Evolutionary conservation across 345 rosid genomes (phyloP), one percentile per base, ranked within the genome.

Genomic region (Linum lewisii): DNA sequence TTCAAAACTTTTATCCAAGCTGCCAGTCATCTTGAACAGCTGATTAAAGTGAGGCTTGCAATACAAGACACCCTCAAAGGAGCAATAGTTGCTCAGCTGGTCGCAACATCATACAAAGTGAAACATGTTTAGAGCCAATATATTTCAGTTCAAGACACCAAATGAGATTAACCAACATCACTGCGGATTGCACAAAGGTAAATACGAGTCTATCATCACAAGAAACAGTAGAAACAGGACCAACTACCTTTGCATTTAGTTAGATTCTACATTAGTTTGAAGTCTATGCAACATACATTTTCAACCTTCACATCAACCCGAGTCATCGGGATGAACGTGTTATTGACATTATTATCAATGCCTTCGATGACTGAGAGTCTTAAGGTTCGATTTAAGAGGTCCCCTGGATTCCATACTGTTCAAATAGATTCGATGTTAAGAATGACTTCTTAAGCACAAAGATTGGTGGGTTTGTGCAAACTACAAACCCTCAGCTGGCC

Each of bases 1-100:
- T 81, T 85, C 81, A 54, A 85, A 85, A 66, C 92, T 85, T 70
- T 82, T 82, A 65, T 85, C 86, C 71, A 85, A 69, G 74, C 92
- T 81, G 36, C 92, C 92, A 3, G 88, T 82, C 88, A 63, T 81
- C 77, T 81, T 85, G 54, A 85, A 81, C 32, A 85, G 75, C 60
- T 85, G 93, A 69, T 82, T 86, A 59, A 85, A 85, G 77, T 85
- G 93, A 52, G 93, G 93, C 79, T 85, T 85, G 78, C 88, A 85
- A 63, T 81, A 85, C 63, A 82, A 74, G 38, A 85, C 88, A 5
- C 93, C 93, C 62, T 85, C 86, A 58, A 81, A 85, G 63, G 88
- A 82, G 69, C 78, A 70, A 57, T 76, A 85, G 63, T 82, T 82
- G 52, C 77, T 65, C 73, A 85, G 61, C 93, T 85, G 34, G 34